These are phyloP conservation scores for Hemileccinum rubropunctum DNA, from an alignment of 768 basidiomycete species.

Conservation along the genomic window DNA sequence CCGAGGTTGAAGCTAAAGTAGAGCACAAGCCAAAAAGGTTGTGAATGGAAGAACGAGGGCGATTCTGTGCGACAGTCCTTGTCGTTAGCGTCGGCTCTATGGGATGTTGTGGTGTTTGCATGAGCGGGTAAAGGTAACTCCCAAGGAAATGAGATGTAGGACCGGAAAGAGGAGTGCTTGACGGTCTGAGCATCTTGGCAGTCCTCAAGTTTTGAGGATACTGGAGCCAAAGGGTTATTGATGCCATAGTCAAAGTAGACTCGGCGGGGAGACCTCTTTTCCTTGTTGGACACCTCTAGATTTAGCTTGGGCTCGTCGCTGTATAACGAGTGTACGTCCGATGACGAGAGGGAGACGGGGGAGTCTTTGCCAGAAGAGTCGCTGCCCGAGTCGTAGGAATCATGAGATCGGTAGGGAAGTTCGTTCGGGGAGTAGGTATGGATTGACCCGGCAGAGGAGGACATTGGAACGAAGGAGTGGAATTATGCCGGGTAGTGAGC, in stretches of 20 bases:
- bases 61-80: conserved; percentile 12
- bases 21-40: conserved; percentile 62
- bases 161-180: background rate
- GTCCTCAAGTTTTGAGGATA: conserved; percentile 8
- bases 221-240: background rate
- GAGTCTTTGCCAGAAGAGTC: conserved; percentile 11
- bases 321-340: conserved; percentile 1
- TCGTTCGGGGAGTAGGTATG: background rate
- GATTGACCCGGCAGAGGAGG: too few relatives aligned
- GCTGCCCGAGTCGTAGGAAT: conserved; percentile 13
- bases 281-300: conserved; percentile 10
- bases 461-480: too few relatives aligned
- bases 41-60: conserved; percentile 26
- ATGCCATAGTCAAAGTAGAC: conserved; percentile 23
- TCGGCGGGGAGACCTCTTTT: conserved; percentile 18
- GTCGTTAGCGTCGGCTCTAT: background rate
- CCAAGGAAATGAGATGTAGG: conserved; percentile 14
- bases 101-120: conserved; percentile 1
- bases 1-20: conserved; percentile 92
- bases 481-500: too few relatives aligned
- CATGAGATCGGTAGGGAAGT: background rate
- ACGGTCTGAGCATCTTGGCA: background rate
- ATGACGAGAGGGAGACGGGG: background rate
- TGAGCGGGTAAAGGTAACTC: conserved; percentile 16
- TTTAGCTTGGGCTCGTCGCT: conserved; percentile 5